Base-by-base conservation (phyloP, 352 stramenopile species). In the Phytopythium helicoides region DNA sequence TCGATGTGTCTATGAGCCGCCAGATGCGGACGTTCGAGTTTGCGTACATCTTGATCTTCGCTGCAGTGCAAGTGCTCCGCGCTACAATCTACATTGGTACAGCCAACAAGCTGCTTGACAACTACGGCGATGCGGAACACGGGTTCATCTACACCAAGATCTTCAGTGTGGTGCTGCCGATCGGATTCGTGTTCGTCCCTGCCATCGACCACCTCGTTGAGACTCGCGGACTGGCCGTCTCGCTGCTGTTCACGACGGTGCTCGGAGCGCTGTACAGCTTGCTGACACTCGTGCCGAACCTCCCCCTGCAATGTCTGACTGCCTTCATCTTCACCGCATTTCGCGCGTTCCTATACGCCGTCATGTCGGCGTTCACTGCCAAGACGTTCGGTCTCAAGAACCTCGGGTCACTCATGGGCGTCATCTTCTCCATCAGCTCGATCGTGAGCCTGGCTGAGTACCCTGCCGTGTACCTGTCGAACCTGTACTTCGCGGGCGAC, bases 311-410 rank as follows among this genome's bases (percentile, higher is more conserved):
- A 47, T 81, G 69, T 35, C 15, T 87, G 14, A 77, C 83, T 6
- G 92, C 92, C 59, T 73, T 90, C 53, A 40, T 92, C 0, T 95
- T 95, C 46, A 89, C 86, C 1, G 81, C 76, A 14, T 95, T 87
- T 58, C 84, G 86, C 14, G 86, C 84, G 15, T 95, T 94, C 59
- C 54, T 95, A 49, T 95, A 95, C 45, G 84, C 86, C 1, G 83
- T 89, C 25, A 89, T 95, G 55, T 93, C 86, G 25, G 78, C 84
- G 2, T 95, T 94, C 62, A 88, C 80, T 0, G 84, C 83, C 42
- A 94, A 94, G 61, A 94, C 77, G 2, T 95, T 94, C 69, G 86
- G 86, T 6, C 73, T 94, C 35, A 84, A 81, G 50, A 93, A 92
- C 60, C 70, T 95, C 45, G 86, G 84, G 31, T 89, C 78, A 25